Evolutionary conservation across 345 rosid genomes (phyloP).

Genomic region (Camelina sativa): DNA sequence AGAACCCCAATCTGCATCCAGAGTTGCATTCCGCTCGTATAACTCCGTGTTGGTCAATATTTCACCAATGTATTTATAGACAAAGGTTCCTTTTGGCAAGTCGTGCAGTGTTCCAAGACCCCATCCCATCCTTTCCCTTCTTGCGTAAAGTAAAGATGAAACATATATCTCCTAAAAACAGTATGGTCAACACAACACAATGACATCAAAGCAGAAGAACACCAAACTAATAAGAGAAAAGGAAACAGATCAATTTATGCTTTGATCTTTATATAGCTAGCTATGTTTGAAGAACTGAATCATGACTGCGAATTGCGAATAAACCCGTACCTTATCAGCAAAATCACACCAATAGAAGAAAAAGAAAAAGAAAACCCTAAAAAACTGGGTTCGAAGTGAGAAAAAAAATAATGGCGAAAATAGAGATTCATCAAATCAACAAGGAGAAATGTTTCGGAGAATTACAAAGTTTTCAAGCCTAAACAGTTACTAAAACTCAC

Average conservation of each 20-base stretch:
- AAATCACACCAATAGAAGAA: neutral
- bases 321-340: neutral
- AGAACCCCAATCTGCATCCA: constrained; percentile 87
- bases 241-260: neutral
- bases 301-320: neutral
- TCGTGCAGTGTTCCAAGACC: constrained; percentile 78
- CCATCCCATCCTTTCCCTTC: constrained; percentile 91
- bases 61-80: constrained; percentile 89
- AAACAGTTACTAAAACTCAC: neutral
- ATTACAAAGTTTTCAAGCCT: neutral
- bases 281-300: neutral
- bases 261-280: neutral
- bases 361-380: neutral
- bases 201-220: no score
- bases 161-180: no score
- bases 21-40: constrained; percentile 64
- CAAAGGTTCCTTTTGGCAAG: constrained; percentile 88
- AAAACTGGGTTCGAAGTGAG: no score
- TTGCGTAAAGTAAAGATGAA: constrained; percentile 73
- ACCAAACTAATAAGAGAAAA: neutral
- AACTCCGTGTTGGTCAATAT: constrained; percentile 75
- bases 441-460: neutral
- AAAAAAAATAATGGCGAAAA: constrained; percentile 16
- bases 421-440: constrained; percentile 4
- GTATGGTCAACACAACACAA: no score